Evolutionary conservation across 768 basidiomycete species (phyloP).

Genomic region (Sarcomyxa edulis): DNA sequence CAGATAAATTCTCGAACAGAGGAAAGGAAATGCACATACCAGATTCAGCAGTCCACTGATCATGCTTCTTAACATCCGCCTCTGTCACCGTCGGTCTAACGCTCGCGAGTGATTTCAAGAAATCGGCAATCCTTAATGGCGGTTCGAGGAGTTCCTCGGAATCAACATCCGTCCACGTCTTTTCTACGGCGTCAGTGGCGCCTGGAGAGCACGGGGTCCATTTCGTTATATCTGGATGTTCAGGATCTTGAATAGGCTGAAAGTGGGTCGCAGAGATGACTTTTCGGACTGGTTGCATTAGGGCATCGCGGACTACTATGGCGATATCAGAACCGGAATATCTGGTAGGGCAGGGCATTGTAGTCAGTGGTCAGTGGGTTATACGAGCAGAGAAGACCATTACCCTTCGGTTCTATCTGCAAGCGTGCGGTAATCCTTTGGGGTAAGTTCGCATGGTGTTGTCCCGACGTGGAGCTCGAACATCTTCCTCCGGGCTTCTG

Average conservation of each 20-base stretch:
- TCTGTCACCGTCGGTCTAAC: constrained; percentile 87
- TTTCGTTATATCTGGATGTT: constrained; percentile 32
- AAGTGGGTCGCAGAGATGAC: constrained; percentile 96
- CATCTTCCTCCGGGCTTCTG: constrained; percentile 90
- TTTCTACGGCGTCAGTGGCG: constrained; percentile 79
- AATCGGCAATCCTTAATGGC: constrained; percentile 70
- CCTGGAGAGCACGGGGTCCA: constrained; percentile 98
- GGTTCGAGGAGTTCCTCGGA: constrained; percentile 92
- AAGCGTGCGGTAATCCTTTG: constrained; percentile 73
- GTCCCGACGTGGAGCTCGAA: constrained; percentile 94
- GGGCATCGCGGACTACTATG: constrained; percentile 89
- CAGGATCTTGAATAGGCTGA: constrained; percentile 43
- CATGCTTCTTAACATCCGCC: constrained; percentile 80
- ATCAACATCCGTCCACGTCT: constrained; percentile 83
- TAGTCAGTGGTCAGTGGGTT: not conserved
- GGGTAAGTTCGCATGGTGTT: constrained; percentile 80
- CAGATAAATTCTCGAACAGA: too few relatives aligned
- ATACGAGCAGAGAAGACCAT: not conserved
- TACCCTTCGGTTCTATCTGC: constrained; percentile 83
- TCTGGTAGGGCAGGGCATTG: not conserved
- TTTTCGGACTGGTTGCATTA: constrained; percentile 98
- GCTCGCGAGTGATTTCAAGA: constrained; percentile 71
- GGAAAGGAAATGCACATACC: too few relatives aligned
- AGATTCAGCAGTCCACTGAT: constrained; percentile 81
- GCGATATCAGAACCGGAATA: constrained; percentile 96